These are phyloP conservation scores for Fraxinus dipetala DNA, from an alignment of 305 asterid genomes.

Conservation along the genomic window DNA sequence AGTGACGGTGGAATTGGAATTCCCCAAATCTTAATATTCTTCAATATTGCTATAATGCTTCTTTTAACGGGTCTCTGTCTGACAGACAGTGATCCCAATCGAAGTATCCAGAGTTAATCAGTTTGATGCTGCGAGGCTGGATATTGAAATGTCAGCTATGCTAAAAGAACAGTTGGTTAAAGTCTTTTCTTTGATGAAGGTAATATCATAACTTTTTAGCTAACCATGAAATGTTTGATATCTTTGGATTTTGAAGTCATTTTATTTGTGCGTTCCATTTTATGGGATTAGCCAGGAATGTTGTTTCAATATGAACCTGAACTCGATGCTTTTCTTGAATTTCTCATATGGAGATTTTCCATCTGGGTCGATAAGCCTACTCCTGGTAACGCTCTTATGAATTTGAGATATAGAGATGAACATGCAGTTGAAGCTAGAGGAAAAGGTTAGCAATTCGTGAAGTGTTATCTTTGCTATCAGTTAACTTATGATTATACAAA, in stretches of 20 bases:
- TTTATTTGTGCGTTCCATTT: conserved; percentile 40
- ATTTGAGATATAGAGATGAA: conserved; percentile 79
- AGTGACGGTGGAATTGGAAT: not conserved
- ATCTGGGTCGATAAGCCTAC: conserved; percentile 93
- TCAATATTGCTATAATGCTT: not conserved
- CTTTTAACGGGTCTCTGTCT: conserved; percentile 10
- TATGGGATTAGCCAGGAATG: conserved; percentile 94
- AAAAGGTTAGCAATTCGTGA: conserved; percentile 49
- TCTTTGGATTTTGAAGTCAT: conserved; percentile 28
- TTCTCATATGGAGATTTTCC: conserved; percentile 81
- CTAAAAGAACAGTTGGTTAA: conserved; percentile 80
- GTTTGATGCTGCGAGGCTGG: conserved; percentile 88
- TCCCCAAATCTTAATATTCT: not conserved
- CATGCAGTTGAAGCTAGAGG: conserved; percentile 66
- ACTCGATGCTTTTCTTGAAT: conserved; percentile 86
- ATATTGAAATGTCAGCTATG: conserved; percentile 89
- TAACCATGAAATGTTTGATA: conserved; percentile 16
- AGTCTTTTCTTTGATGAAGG: conserved; percentile 84
- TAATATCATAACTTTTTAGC: conserved; percentile 28
- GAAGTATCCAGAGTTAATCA: conserved; percentile 85
- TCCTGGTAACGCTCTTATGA: conserved; percentile 87
- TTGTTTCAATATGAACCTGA: conserved; percentile 83
- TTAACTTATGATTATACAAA: conserved; percentile 9
- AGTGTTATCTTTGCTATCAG: conserved; percentile 17
- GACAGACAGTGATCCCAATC: conserved; percentile 60